Base-by-base conservation (phyloP, 106 monocot genomes). In the Alisma plantagoaquatica region DNA sequence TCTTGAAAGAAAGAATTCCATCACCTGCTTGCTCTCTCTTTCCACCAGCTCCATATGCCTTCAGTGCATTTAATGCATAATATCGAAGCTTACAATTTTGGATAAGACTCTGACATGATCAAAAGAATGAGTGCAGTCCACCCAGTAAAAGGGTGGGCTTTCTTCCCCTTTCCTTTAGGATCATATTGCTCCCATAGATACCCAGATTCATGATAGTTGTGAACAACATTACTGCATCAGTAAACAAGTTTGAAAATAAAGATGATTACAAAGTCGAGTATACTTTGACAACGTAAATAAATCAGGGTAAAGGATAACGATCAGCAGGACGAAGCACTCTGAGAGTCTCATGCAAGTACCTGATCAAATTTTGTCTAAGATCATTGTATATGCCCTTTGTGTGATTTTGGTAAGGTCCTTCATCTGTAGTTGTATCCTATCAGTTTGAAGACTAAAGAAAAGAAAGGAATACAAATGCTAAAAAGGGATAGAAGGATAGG, bases 121-220 rank as follows among this genome's bases (percentile, higher is more conserved):
- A 98, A 54, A 75, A 90, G 63, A 61, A 98, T 54, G 45, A 98
- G 90, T 0, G 90, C 67, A 43, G 84, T 98, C 96, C 96, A 98
- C 32, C 96, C 96, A 18, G 96, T 90, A 57, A 98, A 98, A 12
- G 96, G 85, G 17, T 65, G 69, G 19, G 76, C 71, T 31, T 89
- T 79, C 72, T 85, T 81, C 23, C 96, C 96, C 66, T 72, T 89
- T 17, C 96, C 96, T 58, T 68, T 71, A 42, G 78, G 89, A 60
- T 98, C 76, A 61, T 98, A 98, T 45, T 98, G 90, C 53, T 98
- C 96, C 88, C 89, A 98, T 46, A 98, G 66, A 67, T 76, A 98
- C 1, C 96, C 96, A 29, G 63, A 82, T 41, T 81, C 55, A 16
- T 85, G 46, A 71, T 90, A 90, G 55, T 90, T 85, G 8, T 24